Base-by-base conservation (phyloP, 352 stramenopile genomes). In the Peronospora destructor region DNA sequence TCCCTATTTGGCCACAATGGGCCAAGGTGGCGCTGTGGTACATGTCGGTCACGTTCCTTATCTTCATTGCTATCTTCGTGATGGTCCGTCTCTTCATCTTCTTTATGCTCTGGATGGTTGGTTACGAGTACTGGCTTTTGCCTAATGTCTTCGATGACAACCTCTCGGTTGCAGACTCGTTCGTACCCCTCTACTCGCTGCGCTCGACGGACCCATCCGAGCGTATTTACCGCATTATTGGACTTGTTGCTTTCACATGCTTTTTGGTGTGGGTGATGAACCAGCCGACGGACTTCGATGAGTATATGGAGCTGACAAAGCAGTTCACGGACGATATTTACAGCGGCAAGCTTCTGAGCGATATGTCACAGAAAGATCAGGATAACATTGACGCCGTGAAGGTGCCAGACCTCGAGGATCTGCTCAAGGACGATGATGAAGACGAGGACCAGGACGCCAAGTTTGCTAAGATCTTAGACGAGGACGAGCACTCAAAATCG, bases 261-360 rank as follows among this genome's bases (percentile, higher is more conserved):
- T 98, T 99, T 58, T 97, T 92, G 57, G 93, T 97, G 12, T 99
- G 95, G 96, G 94, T 97, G 37, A 96, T 97, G 52, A 98, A 97
- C 52, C 96, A 99, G 71, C 96, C 96, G 9, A 98, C 96, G 9
- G 96, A 99, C 68, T 99, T 99, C 75, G 96, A 99, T 84, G 95
- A 96, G 4, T 98, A 99, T 79, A 97, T 98, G 64, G 76, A 92
- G 59, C 86, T 96, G 25, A 98, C 98, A 58, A 98, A 97, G 64
- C 95, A 99, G 70, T 99, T 99, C 64, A 96, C 98, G 49, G 95
- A 98, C 66, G 96, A 99, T 76, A 94, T 99, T 56, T 99, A 99
- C 81, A 96, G 93, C 28, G 96, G 96, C 56, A 99, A 98, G 51
- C 74, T 99, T 49, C 72, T 99, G 37, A 96, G 89, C 33, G 95